Evolutionary conservation across 2,329 filamentous ascomycete genomes (phyloP).

Genomic region (Penicillium verrucosum): DNA sequence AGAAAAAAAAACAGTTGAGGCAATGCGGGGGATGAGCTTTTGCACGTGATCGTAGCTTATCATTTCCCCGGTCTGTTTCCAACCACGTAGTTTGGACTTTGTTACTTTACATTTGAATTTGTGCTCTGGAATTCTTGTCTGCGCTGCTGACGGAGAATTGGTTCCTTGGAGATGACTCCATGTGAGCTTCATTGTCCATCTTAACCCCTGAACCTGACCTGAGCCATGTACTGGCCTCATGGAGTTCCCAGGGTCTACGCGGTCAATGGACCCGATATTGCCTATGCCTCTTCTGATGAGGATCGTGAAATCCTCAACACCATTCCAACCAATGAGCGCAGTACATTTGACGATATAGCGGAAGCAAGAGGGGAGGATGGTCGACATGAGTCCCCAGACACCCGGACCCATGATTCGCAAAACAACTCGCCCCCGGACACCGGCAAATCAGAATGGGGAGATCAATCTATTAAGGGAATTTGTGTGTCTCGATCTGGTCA

Average conservation of each 20-base stretch:
- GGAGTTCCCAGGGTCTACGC: conserved; percentile 49
- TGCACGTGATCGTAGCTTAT: conserved; percentile 27
- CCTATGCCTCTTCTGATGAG: conserved; percentile 27
- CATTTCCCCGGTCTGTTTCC: conserved; percentile 7
- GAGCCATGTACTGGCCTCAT: conserved; percentile 51
- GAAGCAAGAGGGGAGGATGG: conserved; percentile 2
- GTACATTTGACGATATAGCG: conserved; percentile 27
- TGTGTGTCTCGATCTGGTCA: conserved; percentile 76
- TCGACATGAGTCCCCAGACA: background rate
- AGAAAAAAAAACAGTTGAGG: conserved; percentile 6
- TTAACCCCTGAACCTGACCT: conserved; percentile 26
- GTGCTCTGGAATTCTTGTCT: background rate
- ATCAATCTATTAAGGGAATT: conserved; percentile 69
- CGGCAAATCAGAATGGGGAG: conserved; percentile 43
- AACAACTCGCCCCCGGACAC: conserved; percentile 24
- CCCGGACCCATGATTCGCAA: conserved; percentile 3
- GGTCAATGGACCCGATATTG: conserved; percentile 44
- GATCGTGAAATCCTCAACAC: conserved; percentile 18
- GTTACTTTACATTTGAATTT: background rate
- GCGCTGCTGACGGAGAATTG: conserved; percentile 1
- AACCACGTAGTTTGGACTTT: conserved; percentile 1
- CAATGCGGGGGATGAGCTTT: conserved; percentile 24
- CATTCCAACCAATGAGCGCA: conserved; percentile 19
- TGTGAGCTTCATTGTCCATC: conserved; percentile 31
- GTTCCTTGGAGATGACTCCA: conserved; percentile 38